These are phyloP conservation scores for Endoconidiophora polonica DNA, from an alignment of 2,329 filamentous ascomycete genomes.

Conservation along the genomic window DNA sequence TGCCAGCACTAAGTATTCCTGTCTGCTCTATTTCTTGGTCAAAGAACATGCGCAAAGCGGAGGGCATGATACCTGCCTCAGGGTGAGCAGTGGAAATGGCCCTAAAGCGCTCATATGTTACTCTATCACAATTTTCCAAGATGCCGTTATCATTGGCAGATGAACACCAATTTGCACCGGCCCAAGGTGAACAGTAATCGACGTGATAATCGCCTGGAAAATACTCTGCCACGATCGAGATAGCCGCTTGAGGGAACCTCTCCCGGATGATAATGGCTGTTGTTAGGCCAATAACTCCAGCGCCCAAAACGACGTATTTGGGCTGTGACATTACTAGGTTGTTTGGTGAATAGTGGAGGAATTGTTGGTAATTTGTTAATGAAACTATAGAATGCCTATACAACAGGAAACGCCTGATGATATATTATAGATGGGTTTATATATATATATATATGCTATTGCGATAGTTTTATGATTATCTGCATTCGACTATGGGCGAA, in stretches of 20 bases:
- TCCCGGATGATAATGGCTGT: constrained; percentile 40
- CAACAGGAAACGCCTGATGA: too few relatives aligned
- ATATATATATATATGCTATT: too few relatives aligned
- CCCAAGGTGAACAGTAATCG: constrained; percentile 70
- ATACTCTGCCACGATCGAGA: constrained; percentile 59
- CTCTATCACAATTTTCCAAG: constrained; percentile 14
- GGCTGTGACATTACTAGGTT: neutral
- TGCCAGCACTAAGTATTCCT: constrained; percentile 25
- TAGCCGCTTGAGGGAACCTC: constrained; percentile 23
- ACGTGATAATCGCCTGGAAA: constrained; percentile 77
- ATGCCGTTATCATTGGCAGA: constrained; percentile 30
- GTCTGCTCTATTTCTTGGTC: constrained; percentile 24
- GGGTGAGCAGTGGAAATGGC: constrained; percentile 20
- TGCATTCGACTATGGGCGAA: too few relatives aligned
- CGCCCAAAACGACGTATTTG: constrained; percentile 24
- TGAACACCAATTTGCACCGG: constrained; percentile 50
- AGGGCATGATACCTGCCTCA: constrained; percentile 39
- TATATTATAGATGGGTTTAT: too few relatives aligned
- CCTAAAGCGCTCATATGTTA: constrained; percentile 14
- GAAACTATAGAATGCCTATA: too few relatives aligned
- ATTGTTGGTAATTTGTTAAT: too few relatives aligned
- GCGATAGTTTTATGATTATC: too few relatives aligned
- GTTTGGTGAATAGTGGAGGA: too few relatives aligned
- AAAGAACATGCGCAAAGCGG: constrained; percentile 15
- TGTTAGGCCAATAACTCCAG: constrained; percentile 46